Evolutionary conservation across 305 asterid species (phyloP), one percentile per base, ranked within the genome.

Genomic region (Caryopteris hybrid): DNA sequence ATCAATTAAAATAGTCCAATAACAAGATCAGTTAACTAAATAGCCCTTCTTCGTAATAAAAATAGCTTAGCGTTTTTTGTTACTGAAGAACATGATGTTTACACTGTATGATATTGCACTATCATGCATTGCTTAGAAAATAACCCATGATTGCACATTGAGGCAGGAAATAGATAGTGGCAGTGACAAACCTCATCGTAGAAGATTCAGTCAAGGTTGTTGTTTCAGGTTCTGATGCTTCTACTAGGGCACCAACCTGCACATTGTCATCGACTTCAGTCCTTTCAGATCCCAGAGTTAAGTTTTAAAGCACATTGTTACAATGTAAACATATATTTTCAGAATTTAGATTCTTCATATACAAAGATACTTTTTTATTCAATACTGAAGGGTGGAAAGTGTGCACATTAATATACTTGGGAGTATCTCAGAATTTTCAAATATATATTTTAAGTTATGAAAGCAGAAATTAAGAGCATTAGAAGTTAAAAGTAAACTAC

Each of bases 161-260:
- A 55, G 50, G 52, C 42, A 36, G 64, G 39, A 76, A 41, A 33
- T 43, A 62, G 64, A 67, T 22, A 51, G 50, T 57, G 48, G 61
- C 61, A 18, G 62, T 43, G 64, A 64, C 51, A 66, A 69, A 86
- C 94, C 90, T 78, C 39, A 52, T 29, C 48, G 64, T 33, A 58
- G 74, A 55, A 59, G 74, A 64, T 68, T 72, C 83, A 50, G 57
- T 48, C 8, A 25, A 55, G 74, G 55, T 82, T 16, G 56, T 62
- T 60, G 60, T 66, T 74, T 77, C 87, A 72, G 50, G 38, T 38
- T 5, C 77, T 51, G 81, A 75, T 65, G 74, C 79, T 68, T 79
- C 86, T 39, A 25, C 48, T 22, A 75, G 76, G 46, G 73, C 84
- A 53, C 18, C 75, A 50, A 66, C 78, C 76, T 69, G 80, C 66